Evolutionary conservation across 1,284 basidiomycete genomes (phyloP), one percentile per base, ranked within the genome.

Genomic region (Ceratobasidium theobromae): DNA sequence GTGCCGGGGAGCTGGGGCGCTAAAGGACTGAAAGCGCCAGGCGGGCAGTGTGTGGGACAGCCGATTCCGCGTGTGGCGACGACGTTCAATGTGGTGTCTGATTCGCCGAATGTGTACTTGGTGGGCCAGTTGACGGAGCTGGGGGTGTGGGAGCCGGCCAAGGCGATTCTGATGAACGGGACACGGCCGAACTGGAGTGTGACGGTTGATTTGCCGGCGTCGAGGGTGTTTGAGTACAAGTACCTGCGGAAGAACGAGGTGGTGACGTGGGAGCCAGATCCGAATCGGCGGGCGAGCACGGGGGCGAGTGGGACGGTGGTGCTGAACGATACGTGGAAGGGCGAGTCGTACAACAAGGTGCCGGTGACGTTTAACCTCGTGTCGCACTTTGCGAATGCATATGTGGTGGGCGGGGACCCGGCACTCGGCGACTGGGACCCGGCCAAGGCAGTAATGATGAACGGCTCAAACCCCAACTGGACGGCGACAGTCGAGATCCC

Each of bases 381-480:
- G 6, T 60, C 57, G 0, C 43, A 60, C 28, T 60, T 45, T 21
- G 55, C 57, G 74, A 87, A 83, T 72, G 86, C 91, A 71, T 89
- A 82, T 74, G 73, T 91, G 65, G 82, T 82, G 32, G 89, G 89
- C 0, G 86, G 83, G 2, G 77, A 88, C 33, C 77, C 77, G 49
- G 81, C 79, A 27, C 77, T 91, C 45, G 70, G 79, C 70, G 80
- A 82, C 73, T 91, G 88, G 89, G 83, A 80, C 28, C 79, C 86
- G 3, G 78, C 80, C 62, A 82, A 78, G 62, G 86, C 89, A 11
- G 71, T 89, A 21, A 64, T 32, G 21, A 74, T 90, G 67, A 53
- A 53, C 28, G 25, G 35, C 12, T 48, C 60, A 14, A 40, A 28
- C 16, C 57, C 57, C 4, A 60, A 60, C 45, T 60, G 57, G 57